Percentiles rank a stretch among this genome's conserved stretches.
These are phyloP conservation scores for Rusavskia elegans DNA, from an alignment of 495 filamentous ascomycete species.

Conservation along the genomic window DNA sequence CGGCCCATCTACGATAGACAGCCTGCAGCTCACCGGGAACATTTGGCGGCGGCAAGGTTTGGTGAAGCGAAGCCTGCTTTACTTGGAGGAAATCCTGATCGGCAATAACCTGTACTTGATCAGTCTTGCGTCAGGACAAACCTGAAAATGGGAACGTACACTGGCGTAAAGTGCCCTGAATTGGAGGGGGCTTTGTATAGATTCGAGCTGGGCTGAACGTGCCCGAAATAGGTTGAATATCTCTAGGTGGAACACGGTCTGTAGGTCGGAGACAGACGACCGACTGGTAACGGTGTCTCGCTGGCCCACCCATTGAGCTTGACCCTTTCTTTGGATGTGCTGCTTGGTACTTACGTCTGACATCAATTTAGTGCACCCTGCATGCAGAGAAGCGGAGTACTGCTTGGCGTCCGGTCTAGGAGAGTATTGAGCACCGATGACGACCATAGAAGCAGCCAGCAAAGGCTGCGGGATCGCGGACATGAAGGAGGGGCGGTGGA, in stretches of 20 bases:
- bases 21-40: background rate
- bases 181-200: constrained; percentile 3
- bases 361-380: constrained; percentile 20
- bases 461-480: constrained; percentile 17
- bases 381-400: constrained; percentile 20
- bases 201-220: constrained; percentile 6
- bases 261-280: constrained; percentile 10
- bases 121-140: background rate
- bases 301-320: background rate
- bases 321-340: background rate
- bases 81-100: background rate
- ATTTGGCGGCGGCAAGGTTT: background rate
- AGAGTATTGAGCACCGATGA: constrained; percentile 24
- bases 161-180: constrained; percentile 10
- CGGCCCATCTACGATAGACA: constrained; percentile 1
- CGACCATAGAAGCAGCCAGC: constrained; percentile 24
- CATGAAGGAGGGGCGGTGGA: constrained; percentile 23
- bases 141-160: background rate
- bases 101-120: background rate
- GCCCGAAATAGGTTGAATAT: constrained; percentile 9
- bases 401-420: constrained; percentile 18
- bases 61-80: background rate
- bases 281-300: constrained; percentile 8
- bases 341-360: constrained; percentile 16
- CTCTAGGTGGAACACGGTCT: constrained; percentile 12